Evolutionary conservation across 106 monocot species (phyloP), one percentile per base, ranked within the genome.

Genomic region (Xerophyta viscosa): DNA sequence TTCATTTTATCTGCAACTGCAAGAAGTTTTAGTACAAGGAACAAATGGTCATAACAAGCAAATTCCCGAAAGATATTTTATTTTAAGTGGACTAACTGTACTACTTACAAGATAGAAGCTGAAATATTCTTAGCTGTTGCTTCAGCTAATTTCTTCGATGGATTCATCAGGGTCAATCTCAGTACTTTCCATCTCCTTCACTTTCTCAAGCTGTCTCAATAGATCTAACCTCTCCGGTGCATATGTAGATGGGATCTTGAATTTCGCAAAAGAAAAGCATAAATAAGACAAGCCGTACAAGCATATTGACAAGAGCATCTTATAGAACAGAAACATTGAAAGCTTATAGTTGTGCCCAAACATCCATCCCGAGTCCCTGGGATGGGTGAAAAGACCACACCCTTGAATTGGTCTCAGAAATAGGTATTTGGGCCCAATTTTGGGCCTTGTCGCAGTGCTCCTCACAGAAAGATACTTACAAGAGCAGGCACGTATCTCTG

Each of bases 241-340:
- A 79, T 96, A 96, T 6, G 94, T 76, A 10, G 94, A 96, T 8
- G 94, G 94, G 46, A 96, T 96, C 94, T 96, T 58, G 48, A 33
- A 57, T 6, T n/a, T n/a, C 25, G 18, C 13, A 36, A 39, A 4
- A 9, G 8, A 29, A 26, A 45, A 19, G 20, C 31, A 62, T 10
- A 41, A 41, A 22, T 48, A 17, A 54, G 48, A 13, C 0, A 33
- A n/a, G n/a, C n/a, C n/a, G n/a, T n/a, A n/a, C 1, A 10, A 3
- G 14, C 6, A 44, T 2, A 47, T 12, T 8, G 0, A 19, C 15
- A 12, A 37, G 17, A 43, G 15, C 3, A 33, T 23, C 5, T 20
- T 9, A 24, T 19, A n/a, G n/a, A n/a, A n/a, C n/a, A n/a, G n/a
- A n/a, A n/a, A n/a, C n/a, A n/a, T n/a, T n/a, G n/a, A n/a, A n/a